Evolutionary conservation across 192 early-diverging fungal genomes (phyloP).

Genomic region (Mortierella alpina): DNA sequence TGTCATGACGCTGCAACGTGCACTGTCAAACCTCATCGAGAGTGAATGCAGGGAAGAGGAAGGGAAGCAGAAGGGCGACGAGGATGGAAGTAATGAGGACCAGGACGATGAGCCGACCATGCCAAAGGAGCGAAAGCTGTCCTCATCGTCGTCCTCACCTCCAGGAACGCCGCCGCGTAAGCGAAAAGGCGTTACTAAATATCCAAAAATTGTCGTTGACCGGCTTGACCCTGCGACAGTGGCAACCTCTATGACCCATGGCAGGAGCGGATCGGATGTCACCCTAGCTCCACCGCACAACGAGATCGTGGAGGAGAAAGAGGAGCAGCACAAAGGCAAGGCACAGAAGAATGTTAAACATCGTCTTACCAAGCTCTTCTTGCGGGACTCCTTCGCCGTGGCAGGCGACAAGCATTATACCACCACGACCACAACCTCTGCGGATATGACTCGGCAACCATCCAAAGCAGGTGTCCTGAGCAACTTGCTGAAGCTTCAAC

Average conservation of each 20-base stretch:
- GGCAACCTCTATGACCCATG: slow-evolving; percentile 6
- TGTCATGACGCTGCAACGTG: slow-evolving; percentile 34
- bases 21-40: slow-evolving; percentile 33
- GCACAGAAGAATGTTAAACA: slow-evolving; percentile 6
- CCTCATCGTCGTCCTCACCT: slow-evolving; percentile 3
- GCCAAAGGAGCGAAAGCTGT: slow-evolving; percentile 1
- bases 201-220: slow-evolving; percentile 20
- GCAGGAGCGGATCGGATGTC: slow-evolving; percentile 17
- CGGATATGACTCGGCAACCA: slow-evolving; percentile 31
- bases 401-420: neutral
- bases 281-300: slow-evolving; percentile 10
- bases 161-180: slow-evolving; percentile 22
- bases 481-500: slow-evolving; percentile 43
- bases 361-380: slow-evolving; percentile 15
- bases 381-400: slow-evolving; percentile 4
- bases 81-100: slow-evolving; percentile 2
- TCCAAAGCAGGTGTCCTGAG: slow-evolving; percentile 48
- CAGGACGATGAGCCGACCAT: slow-evolving; percentile 1
- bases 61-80: neutral
- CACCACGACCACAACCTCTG: neutral
- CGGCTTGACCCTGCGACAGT: slow-evolving; percentile 11
- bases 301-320: neutral
- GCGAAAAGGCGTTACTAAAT: slow-evolving; percentile 25
- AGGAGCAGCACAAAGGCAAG: neutral
- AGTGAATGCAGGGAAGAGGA: slow-evolving; percentile 3